A percentile compares a stretch with the other conserved stretches of the same genome.
Conservation (phyloP, 2,329 filamentous ascomycete species). For the Aspergillus pseudonomiae region DNA sequence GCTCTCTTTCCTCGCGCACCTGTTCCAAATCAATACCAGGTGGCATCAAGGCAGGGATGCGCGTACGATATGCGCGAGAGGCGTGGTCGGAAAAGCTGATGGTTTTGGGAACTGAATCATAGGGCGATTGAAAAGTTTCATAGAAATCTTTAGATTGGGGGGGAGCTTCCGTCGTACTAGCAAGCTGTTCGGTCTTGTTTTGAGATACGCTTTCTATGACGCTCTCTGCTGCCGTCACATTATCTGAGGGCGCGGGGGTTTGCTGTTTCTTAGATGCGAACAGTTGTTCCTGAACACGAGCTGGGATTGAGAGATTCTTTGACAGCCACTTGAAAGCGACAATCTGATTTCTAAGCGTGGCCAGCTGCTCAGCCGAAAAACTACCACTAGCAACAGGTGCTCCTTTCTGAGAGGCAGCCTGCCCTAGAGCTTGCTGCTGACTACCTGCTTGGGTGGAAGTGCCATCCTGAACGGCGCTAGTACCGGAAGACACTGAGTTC, state of each 20-base stretch:
- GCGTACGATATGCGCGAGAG: slow-evolving; percentile 72
- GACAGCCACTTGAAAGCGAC: slow-evolving; percentile 86
- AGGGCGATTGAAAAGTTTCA: slow-evolving; percentile 76
- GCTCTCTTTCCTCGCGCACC: slow-evolving; percentile 81
- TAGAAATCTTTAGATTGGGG: slow-evolving; percentile 53
- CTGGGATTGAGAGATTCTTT: slow-evolving; percentile 81
- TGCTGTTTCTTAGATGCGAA: slow-evolving; percentile 61
- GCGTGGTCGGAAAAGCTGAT: slow-evolving; percentile 83
- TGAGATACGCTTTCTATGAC: slow-evolving; percentile 45
- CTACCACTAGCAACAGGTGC: slow-evolving; percentile 50
- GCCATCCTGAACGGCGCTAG: slow-evolving; percentile 27
- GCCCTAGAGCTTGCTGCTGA: slow-evolving; percentile 23
- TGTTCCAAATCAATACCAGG: slow-evolving; percentile 86
- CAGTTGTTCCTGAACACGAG: slow-evolving; percentile 77
- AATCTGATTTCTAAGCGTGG: slow-evolving; percentile 81
- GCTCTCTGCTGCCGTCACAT: slow-evolving; percentile 34
- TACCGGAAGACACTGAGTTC: slow-evolving; percentile 38
- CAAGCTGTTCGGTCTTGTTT: slow-evolving; percentile 33
- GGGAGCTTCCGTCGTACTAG: slow-evolving; percentile 30
- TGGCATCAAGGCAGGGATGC: slow-evolving; percentile 87
- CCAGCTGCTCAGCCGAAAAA: slow-evolving; percentile 78
- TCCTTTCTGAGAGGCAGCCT: slow-evolving; percentile 31
- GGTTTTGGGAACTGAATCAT: slow-evolving; percentile 56
- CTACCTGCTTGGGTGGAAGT: slow-evolving; percentile 23
- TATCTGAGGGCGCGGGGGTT: slow-evolving; percentile 42